Evolutionary conservation across 2,329 filamentous ascomycete species (phyloP).

Genomic region (Hypoxylon sp.): DNA sequence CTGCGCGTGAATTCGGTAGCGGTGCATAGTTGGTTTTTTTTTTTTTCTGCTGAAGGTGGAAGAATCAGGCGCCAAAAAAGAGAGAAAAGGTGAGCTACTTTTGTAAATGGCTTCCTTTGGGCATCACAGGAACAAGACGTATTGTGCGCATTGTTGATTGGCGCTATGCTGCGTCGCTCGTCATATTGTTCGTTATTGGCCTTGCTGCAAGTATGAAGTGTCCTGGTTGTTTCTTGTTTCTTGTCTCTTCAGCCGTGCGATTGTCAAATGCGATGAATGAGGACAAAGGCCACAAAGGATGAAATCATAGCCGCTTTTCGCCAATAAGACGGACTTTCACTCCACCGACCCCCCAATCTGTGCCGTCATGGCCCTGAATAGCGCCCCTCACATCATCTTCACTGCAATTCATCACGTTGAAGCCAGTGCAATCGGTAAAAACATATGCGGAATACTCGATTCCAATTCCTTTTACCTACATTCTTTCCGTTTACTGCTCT

Average conservation of each 20-base stretch:
- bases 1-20: neutral
- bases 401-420: neutral
- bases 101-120: neutral
- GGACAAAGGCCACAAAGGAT: neutral
- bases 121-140: neutral
- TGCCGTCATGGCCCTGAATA: neutral
- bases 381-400: neutral
- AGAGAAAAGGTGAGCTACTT: neutral
- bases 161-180: neutral
- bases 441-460: constrained; percentile 30
- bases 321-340: neutral
- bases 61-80: neutral
- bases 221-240: neutral
- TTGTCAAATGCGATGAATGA: neutral
- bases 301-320: neutral
- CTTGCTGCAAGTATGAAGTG: no score
- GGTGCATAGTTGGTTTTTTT: neutral
- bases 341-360: neutral
- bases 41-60: no score
- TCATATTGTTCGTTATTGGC: neutral
- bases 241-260: neutral
- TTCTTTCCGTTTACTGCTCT: constrained; percentile 24
- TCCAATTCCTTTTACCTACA: constrained; percentile 26
- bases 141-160: neutral
- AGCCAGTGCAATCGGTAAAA: constrained; percentile 22